Conservation (phyloP, 768 basidiomycete species). For the Psilocybe tampanensis region DNA sequence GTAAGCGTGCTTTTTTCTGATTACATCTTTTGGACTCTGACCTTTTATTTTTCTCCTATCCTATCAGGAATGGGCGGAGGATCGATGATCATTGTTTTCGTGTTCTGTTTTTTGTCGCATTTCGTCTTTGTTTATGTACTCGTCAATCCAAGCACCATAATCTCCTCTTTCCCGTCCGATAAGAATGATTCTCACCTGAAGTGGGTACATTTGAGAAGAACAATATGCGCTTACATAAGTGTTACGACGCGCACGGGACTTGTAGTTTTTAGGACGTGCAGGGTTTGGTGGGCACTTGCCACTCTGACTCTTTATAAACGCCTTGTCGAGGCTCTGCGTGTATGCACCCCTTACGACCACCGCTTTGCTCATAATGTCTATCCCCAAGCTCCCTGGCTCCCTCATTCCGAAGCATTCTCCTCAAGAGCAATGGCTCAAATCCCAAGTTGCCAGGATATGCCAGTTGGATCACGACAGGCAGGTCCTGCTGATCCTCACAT, state of each 20-base stretch:
- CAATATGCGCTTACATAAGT: conserved; percentile 16
- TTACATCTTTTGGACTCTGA: not conserved
- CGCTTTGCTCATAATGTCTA: conserved; percentile 44
- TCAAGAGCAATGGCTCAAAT: conserved; percentile 67
- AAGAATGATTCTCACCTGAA: not conserved
- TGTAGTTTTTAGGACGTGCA: not conserved
- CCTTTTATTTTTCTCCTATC: conserved; percentile 12
- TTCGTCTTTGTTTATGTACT: conserved; percentile 21
- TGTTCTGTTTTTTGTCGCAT: conserved; percentile 17
- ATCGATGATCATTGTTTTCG: conserved; percentile 56
- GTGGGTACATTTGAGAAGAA: not conserved
- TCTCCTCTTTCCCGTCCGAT: conserved; percentile 3
- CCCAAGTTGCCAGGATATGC: conserved; percentile 66
- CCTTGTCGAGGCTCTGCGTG: conserved; percentile 18
- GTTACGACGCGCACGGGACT: conserved; percentile 13
- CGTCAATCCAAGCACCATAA: conserved; percentile 13
- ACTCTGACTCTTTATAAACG: conserved; percentile 8
- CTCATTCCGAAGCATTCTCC: conserved; percentile 57
- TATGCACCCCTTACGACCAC: conserved; percentile 15
- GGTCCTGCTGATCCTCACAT: conserved; percentile 21
- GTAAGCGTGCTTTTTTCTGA: conserved; percentile 47
- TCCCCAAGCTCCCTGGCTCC: conserved; percentile 74
- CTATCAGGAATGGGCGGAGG: conserved; percentile 89
- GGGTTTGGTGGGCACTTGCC: not conserved
- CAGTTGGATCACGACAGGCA: conserved; percentile 66